A percentile compares a stretch with the other conserved stretches of the same genome.
Conservation (phyloP, 257 asterid genomes). For the Eucommia ulmoides region DNA sequence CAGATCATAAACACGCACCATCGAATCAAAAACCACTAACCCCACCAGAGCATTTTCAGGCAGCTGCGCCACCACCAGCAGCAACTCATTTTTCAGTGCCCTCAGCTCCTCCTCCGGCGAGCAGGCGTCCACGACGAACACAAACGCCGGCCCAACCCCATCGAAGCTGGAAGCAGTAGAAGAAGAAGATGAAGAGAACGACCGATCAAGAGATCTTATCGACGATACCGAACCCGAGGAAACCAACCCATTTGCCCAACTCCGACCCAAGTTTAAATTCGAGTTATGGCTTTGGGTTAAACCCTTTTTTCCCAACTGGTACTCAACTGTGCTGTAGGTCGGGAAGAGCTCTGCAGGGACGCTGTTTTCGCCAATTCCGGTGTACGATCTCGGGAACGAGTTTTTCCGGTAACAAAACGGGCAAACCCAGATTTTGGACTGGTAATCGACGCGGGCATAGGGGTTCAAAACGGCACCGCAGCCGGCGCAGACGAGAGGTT, state of each 20-base stretch:
- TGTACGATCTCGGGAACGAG: conserved; percentile 51
- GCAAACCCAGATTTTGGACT: conserved; percentile 59
- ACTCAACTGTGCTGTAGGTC: conserved; percentile 85
- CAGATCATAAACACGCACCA: conserved; percentile 83
- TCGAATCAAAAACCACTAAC: conserved; percentile 76
- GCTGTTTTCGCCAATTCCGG: conserved; percentile 57
- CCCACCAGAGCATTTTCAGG: conserved; percentile 87
- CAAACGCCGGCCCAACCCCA: conserved; percentile 60
- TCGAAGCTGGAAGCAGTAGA: too few species aligned
- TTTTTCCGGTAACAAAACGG: conserved; percentile 67
- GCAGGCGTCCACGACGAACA: conserved; percentile 78
- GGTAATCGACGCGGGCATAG: conserved; percentile 80
- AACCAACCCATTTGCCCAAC: conserved; percentile 26
- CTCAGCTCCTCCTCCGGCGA: conserved; percentile 52
- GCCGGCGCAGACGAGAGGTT: conserved; percentile 52
- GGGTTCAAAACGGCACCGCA: conserved; percentile 81
- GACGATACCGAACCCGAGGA: conserved; percentile 30
- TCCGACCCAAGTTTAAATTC: too few species aligned
- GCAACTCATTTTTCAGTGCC: conserved; percentile 64
- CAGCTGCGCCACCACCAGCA: conserved; percentile 44
- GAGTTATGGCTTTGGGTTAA: conserved; percentile 17
- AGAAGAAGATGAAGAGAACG: conserved; percentile 20
- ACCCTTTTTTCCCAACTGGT: conserved; percentile 43
- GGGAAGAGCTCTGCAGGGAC: conserved; percentile 97
- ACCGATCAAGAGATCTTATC: conserved; percentile 8